phyloP scores from a whole-genome alignment of 2,329 filamentous ascomycete species.

The Monosporascus sp. region DNA sequence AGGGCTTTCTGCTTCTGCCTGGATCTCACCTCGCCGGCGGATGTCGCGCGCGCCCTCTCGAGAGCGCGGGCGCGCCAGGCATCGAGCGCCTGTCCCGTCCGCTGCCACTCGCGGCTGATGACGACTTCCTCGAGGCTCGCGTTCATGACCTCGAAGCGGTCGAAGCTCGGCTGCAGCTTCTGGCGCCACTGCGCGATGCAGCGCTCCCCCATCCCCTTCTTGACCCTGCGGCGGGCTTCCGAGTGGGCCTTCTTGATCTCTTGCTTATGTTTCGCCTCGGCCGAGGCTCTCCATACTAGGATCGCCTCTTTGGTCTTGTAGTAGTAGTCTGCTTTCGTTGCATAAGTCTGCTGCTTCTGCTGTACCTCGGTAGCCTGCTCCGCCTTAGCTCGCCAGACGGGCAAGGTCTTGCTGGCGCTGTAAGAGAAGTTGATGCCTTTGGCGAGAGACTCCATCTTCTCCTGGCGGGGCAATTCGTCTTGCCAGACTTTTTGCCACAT shows the following conservation, averaged over 20 bases:
- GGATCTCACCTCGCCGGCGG: constrained; percentile 9
- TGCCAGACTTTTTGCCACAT: constrained; percentile 6
- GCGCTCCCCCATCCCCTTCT: constrained; percentile 26
- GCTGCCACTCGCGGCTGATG: constrained; percentile 17
- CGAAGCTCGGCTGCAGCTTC: constrained; percentile 18
- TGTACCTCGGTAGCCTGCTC: constrained; percentile 10
- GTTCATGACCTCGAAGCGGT: constrained; percentile 21
- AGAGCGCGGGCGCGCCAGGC: constrained; percentile 21
- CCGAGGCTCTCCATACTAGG: constrained; percentile 16
- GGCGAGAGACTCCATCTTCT: constrained; percentile 18
- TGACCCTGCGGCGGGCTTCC: constrained; percentile 27
- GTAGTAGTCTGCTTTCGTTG: constrained; percentile 24
- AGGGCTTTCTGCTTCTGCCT: constrained; percentile 18
- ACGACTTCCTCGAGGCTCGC: constrained; percentile 15
- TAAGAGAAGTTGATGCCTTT: constrained; percentile 23
- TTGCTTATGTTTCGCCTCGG: constrained; percentile 24
- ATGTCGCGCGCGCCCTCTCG: constrained; percentile 13
- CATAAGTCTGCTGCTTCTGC: constrained; percentile 19
- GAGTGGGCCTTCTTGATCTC: constrained; percentile 25
- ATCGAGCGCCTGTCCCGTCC: constrained; percentile 13
- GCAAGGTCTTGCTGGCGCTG: constrained; percentile 18
- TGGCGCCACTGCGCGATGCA: constrained; percentile 23
- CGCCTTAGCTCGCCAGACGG: constrained; percentile 20
- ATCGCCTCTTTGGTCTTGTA: constrained; percentile 20
- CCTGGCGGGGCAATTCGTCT: constrained; percentile 12